These are phyloP conservation scores for Trametes cubensis DNA, from an alignment of 768 basidiomycete genomes.

Conservation along the genomic window DNA sequence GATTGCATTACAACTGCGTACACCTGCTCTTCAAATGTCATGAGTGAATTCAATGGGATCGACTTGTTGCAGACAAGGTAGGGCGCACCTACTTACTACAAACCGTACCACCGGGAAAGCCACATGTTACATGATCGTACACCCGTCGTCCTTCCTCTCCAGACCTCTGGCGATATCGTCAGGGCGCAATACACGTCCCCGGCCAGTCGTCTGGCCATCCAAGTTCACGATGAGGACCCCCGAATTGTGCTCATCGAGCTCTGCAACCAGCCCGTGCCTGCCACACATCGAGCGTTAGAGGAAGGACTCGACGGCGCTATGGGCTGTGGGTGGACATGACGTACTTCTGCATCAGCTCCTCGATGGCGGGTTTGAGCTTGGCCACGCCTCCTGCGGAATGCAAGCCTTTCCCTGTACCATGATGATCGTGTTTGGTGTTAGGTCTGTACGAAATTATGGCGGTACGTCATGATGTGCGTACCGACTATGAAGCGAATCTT, in stretches of 20 bases:
- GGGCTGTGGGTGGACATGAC: conserved; percentile 21
- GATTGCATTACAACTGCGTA: background rate
- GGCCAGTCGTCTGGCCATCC: conserved; percentile 42
- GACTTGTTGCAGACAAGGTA: too few relatives aligned
- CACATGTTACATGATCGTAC: conserved; percentile 64
- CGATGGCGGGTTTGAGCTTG: conserved; percentile 92
- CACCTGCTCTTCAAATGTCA: background rate
- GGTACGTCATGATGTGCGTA: conserved; percentile 36
- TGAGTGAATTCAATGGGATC: too few relatives aligned
- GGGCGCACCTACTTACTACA: too few relatives aligned
- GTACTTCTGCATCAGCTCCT: conserved; percentile 82
- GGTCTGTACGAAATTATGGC: background rate
- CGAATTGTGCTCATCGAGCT: conserved; percentile 76
- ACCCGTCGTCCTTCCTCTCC: conserved; percentile 54
- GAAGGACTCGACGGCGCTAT: too few relatives aligned
- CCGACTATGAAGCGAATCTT: conserved; percentile 86
- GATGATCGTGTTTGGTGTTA: background rate
- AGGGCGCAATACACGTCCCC: conserved; percentile 48
- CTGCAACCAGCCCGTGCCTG: conserved; percentile 73
- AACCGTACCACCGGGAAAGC: too few relatives aligned
- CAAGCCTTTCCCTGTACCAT: conserved; percentile 74
- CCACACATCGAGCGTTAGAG: too few relatives aligned
- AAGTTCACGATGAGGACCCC: conserved; percentile 86
- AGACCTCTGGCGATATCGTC: conserved; percentile 62
- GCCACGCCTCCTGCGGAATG: conserved; percentile 77